These are phyloP conservation scores for Pichia sp. DNA, from an alignment of 1,139 yeast species.

Conservation along the genomic window DNA sequence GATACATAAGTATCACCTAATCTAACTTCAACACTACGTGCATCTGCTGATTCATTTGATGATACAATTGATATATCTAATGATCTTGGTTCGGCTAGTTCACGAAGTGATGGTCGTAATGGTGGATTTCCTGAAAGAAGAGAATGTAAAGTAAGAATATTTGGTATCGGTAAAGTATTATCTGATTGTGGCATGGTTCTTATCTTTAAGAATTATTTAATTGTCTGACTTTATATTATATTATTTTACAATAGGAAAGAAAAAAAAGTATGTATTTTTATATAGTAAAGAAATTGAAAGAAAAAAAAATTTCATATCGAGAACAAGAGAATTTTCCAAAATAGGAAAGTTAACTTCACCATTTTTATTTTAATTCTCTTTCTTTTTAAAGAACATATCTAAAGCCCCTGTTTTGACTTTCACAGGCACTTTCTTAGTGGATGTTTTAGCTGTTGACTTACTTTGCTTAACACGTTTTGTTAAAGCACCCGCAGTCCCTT, in stretches of 20 bases:
- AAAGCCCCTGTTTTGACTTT: conserved; percentile 56
- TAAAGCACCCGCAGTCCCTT: conserved; percentile 4
- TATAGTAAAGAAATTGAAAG: not conserved
- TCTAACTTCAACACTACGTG: conserved; percentile 62
- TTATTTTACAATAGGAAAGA: too few species aligned
- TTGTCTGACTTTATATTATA: too few species aligned
- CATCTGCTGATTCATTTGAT: conserved; percentile 44
- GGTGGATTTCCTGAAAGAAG: conserved; percentile 12
- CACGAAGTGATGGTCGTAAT: conserved; percentile 16
- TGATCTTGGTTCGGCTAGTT: conserved; percentile 13
- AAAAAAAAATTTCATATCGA: conserved; percentile 6
- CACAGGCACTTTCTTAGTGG: conserved; percentile 33
- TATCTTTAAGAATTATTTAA: not conserved
- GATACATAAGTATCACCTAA: conserved; percentile 74
- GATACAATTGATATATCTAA: conserved; percentile 54
- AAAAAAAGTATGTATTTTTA: not conserved
- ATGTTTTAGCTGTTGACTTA: conserved; percentile 14
- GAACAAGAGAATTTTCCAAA: conserved; percentile 3
- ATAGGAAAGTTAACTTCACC: not conserved
- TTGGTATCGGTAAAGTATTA: conserved; percentile 14
- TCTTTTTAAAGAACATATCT: conserved; percentile 46
- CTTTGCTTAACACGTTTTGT: conserved; percentile 20
- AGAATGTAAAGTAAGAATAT: conserved; percentile 15
- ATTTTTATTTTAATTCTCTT: not conserved
- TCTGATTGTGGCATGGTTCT: conserved; percentile 11